Evolutionary conservation across 306 rosid species (phyloP).

Genomic region (Parietaria judaica): DNA sequence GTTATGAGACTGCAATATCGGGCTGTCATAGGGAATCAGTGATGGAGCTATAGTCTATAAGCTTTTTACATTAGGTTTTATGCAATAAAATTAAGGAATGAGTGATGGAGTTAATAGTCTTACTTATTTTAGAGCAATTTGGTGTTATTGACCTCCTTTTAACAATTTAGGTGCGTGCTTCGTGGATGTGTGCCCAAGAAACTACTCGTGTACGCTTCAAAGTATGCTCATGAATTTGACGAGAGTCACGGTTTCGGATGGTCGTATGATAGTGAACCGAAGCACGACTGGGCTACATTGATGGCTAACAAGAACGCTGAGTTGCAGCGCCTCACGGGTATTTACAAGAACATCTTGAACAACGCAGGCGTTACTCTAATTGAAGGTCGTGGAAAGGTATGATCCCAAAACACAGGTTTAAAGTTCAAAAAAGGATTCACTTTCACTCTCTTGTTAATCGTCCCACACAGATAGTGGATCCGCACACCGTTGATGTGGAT

Average conservation of each 20-base stretch:
- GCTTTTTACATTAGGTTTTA: no score
- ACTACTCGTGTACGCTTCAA: slow-evolving; percentile 69
- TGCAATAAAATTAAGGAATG: background rate
- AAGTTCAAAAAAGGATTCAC: slow-evolving; percentile 1
- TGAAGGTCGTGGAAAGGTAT: slow-evolving; percentile 97
- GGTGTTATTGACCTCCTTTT: background rate
- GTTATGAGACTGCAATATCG: no score
- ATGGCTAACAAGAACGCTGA: slow-evolving; percentile 95
- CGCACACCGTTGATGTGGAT: slow-evolving; percentile 80
- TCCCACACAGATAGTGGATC: slow-evolving; percentile 56
- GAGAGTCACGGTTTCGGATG: slow-evolving; percentile 94
- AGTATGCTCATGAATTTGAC: slow-evolving; percentile 84
- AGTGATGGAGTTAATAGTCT: background rate
- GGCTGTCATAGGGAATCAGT: no score
- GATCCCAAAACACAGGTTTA: background rate
- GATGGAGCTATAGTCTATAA: no score
- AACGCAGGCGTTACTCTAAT: slow-evolving; percentile 60
- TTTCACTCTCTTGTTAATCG: background rate
- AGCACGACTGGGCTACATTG: slow-evolving; percentile 89
- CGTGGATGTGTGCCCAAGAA: slow-evolving; percentile 99
- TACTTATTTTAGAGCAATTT: background rate
- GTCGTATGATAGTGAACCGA: slow-evolving; percentile 77
- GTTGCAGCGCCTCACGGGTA: slow-evolving; percentile 84
- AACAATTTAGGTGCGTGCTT: slow-evolving; percentile 65
- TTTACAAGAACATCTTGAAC: slow-evolving; percentile 65